These are phyloP conservation scores for Xylaria longipes DNA, from an alignment of 495 filamentous ascomycete species.

Conservation along the genomic window DNA sequence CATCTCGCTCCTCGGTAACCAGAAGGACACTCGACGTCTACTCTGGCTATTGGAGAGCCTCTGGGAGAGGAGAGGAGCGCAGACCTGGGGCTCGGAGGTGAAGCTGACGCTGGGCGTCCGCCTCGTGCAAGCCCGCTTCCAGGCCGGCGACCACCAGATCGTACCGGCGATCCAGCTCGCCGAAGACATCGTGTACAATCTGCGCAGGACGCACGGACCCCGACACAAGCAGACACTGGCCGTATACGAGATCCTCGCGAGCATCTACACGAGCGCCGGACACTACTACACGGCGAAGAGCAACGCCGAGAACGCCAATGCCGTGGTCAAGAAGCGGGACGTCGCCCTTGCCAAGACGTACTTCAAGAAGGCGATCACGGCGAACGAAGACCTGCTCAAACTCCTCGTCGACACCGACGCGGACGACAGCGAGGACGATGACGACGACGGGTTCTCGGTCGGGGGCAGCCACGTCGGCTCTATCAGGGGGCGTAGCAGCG, in stretches of 20 bases:
- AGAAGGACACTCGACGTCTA: constrained; percentile 3
- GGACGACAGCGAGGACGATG: constrained; percentile 16
- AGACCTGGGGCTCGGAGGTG: constrained; percentile 17
- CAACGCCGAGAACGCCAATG: constrained; percentile 50
- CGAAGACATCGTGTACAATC: constrained; percentile 63
- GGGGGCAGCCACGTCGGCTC: constrained; percentile 18
- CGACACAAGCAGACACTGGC: constrained; percentile 55
- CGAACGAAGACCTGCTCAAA: constrained; percentile 21
- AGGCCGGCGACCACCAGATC: constrained; percentile 40
- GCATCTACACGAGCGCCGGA: constrained; percentile 54
- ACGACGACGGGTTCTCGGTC: constrained; percentile 18
- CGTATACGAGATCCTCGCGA: constrained; percentile 57
- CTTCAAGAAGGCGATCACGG: constrained; percentile 21
- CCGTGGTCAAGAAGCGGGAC: constrained; percentile 15
- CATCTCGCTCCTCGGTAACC: constrained; percentile 23
- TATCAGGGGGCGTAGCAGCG: background rate
- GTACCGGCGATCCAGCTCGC: constrained; percentile 52
- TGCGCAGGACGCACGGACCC: constrained; percentile 60
- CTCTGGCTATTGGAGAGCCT: constrained; percentile 22
- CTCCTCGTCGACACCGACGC: constrained; percentile 10
- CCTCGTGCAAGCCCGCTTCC: constrained; percentile 59
- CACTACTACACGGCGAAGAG: constrained; percentile 53
- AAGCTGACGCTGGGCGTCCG: constrained; percentile 49
- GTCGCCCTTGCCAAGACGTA: constrained; percentile 11
- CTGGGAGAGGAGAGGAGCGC: constrained; percentile 7